Conservation (phyloP, 176 grass and related monocot species). For the Phoenix dactylifera region DNA sequence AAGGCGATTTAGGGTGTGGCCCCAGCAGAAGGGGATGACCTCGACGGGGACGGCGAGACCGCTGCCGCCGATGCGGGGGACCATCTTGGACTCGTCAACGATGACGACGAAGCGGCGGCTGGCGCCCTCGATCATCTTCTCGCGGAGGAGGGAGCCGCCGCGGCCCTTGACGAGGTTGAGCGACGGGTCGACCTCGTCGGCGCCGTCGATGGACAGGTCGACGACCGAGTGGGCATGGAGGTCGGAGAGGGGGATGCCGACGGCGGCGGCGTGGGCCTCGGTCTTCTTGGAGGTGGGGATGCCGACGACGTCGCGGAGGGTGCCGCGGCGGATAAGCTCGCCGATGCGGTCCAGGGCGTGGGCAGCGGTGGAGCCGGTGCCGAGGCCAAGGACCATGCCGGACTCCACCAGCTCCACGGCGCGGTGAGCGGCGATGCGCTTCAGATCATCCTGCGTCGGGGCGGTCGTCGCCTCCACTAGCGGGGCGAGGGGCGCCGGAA, state of each 20-base stretch:
- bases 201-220: constrained; percentile 9
- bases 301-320: background rate
- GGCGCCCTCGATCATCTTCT: constrained; percentile 7
- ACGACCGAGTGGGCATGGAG: background rate
- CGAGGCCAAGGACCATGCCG: constrained; percentile 4
- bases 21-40: constrained; percentile 1
- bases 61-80: background rate
- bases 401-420: constrained; percentile 4
- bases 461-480: too few species aligned
- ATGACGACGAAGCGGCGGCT: constrained; percentile 3
- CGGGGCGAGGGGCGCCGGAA: too few species aligned
- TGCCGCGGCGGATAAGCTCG: background rate
- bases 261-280: background rate
- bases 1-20: too few species aligned
- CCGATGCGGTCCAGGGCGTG: background rate
- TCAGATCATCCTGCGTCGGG: background rate
- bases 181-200: constrained; percentile 3
- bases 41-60: background rate
- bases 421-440: constrained; percentile 2
- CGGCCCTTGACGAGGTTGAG: constrained; percentile 1
- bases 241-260: constrained; percentile 1
- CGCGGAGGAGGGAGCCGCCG: background rate
- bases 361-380: constrained; percentile 9
- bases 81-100: background rate
- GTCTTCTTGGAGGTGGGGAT: constrained; percentile 8